Evolutionary conservation across 129 eudicot species (phyloP).

Genomic region (Pittosporum tobira): DNA sequence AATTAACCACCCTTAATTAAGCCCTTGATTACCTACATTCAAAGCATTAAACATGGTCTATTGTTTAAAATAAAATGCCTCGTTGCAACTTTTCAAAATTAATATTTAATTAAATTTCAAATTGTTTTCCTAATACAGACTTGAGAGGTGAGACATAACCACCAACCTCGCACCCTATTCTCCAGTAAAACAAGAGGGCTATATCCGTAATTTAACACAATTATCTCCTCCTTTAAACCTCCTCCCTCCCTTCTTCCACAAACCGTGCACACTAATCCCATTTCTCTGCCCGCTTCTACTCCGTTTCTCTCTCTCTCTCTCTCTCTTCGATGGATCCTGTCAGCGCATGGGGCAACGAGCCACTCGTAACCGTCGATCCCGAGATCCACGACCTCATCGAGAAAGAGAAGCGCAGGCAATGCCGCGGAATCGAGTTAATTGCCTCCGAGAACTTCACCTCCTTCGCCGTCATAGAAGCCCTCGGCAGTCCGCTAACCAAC

Average conservation of each 20-base stretch:
- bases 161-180: too few relatives aligned
- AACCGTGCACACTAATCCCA: constrained; percentile 21
- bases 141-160: too few relatives aligned
- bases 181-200: neutral
- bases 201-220: neutral
- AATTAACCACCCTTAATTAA: too few relatives aligned
- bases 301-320: neutral
- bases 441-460: constrained; percentile 99
- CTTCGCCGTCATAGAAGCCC: constrained; percentile 89
- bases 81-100: too few relatives aligned
- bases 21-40: too few relatives aligned
- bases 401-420: constrained; percentile 82
- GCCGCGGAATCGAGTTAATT: constrained; percentile 86
- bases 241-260: constrained; percentile 14
- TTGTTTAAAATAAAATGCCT: too few relatives aligned
- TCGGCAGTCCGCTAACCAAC: constrained; percentile 82
- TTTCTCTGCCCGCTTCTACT: neutral
- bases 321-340: constrained; percentile 71
- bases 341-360: constrained; percentile 65
- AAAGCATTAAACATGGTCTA: too few relatives aligned
- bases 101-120: too few relatives aligned
- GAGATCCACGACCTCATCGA: constrained; percentile 89
- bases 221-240: constrained; percentile 19
- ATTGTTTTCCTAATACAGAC: too few relatives aligned
- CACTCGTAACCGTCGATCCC: constrained; percentile 57